Percentiles rank a stretch among this genome's conserved stretches.
phyloP scores from a whole-genome alignment of 2,329 filamentous ascomycete genomes.

The Colletotrichum higginsianum region DNA sequence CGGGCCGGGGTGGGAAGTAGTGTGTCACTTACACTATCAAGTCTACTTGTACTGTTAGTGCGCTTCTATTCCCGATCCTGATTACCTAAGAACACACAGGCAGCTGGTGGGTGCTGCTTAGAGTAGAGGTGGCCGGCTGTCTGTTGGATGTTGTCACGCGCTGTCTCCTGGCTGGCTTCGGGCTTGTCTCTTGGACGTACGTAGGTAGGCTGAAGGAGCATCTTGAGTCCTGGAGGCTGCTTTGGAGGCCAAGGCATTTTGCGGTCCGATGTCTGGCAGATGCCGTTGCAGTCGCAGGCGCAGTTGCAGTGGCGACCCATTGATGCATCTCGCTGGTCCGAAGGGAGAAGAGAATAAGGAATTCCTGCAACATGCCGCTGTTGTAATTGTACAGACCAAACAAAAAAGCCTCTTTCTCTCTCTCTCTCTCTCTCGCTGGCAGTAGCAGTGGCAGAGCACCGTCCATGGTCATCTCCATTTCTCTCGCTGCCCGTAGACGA shows the following conservation, averaged over 20 bases:
- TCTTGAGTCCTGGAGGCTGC: conserved; percentile 3
- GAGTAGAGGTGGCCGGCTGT: no score
- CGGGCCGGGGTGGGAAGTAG: no score
- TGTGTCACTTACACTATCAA: neutral
- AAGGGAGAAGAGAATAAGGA: conserved; percentile 3
- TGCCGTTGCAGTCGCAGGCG: conserved; percentile 6
- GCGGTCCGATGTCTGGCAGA: conserved; percentile 22
- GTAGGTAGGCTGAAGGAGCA: no score
- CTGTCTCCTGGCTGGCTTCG: no score
- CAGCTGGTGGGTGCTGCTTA: neutral
- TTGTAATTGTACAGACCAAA: neutral
- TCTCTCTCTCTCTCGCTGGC: no score
- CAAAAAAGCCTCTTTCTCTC: neutral
- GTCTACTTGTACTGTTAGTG: no score
- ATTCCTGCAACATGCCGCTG: conserved; percentile 15
- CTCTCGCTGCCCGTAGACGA: conserved; percentile 35
- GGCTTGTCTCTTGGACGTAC: no score
- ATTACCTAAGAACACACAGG: conserved; percentile 9
- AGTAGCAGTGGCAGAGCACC: neutral
- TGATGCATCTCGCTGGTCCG: conserved; percentile 3
- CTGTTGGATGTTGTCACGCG: no score
- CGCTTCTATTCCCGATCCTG: neutral
- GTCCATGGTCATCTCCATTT: no score
- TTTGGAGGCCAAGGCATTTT: conserved; percentile 15
- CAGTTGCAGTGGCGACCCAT: conserved; percentile 21